A percentile compares a stretch with the other conserved stretches of the same genome.
phyloP scores from a whole-genome alignment of 306 rosid genomes.

The Vachellia pachyceras region DNA sequence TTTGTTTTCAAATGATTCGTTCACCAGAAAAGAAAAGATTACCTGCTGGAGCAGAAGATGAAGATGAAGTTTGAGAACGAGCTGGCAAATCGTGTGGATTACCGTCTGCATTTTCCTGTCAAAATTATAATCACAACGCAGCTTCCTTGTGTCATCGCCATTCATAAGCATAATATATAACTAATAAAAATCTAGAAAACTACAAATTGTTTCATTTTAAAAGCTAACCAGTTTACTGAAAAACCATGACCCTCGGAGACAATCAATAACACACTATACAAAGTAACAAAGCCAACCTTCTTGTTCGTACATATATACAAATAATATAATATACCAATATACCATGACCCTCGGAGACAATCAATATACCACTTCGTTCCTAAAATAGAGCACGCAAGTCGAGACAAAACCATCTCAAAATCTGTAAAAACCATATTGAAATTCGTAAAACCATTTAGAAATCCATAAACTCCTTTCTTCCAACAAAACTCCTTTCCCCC shows the following conservation, averaged over 20 bases:
- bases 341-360: too few relatives aligned
- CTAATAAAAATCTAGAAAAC: not conserved
- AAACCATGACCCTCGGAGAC: not conserved
- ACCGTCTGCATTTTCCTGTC: constrained; percentile 67
- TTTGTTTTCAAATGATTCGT: not conserved
- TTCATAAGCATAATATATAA: not conserved
- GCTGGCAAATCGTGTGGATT: constrained; percentile 56
- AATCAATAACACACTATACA: not conserved
- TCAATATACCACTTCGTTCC: too few relatives aligned
- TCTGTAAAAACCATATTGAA: too few relatives aligned
- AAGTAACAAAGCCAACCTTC: too few relatives aligned
- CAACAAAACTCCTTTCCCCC: too few relatives aligned
- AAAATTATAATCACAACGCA: constrained; percentile 34
- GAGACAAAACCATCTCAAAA: too few relatives aligned
- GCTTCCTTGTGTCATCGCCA: constrained; percentile 5
- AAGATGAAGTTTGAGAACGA: constrained; percentile 50
- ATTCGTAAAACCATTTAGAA: too few relatives aligned
- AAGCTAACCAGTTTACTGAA: not conserved
- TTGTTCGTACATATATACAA: too few relatives aligned
- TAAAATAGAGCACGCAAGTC: too few relatives aligned
- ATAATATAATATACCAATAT: too few relatives aligned
- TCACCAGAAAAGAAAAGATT: not conserved
- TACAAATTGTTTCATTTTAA: not conserved
- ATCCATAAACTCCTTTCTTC: too few relatives aligned
- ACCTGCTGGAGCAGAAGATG: constrained; percentile 75